These are phyloP conservation scores for Podosphaera xanthii DNA, from an alignment of 2,329 filamentous ascomycete species.

Conservation along the genomic window DNA sequence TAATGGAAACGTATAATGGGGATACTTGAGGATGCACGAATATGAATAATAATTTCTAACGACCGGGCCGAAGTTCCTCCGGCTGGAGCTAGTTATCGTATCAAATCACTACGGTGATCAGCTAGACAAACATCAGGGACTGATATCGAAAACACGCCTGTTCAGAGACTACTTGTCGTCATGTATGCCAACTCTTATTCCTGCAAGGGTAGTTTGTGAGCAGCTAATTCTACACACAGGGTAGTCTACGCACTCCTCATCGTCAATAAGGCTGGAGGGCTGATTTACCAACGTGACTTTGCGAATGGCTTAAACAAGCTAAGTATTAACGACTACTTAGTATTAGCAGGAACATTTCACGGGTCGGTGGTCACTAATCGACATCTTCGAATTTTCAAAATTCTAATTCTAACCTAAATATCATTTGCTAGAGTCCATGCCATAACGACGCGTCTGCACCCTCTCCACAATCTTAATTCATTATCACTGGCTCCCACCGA, in stretches of 20 bases:
- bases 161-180: too few relatives aligned
- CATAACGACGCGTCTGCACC: conserved; percentile 40
- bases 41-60: too few relatives aligned
- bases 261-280: conserved; percentile 94
- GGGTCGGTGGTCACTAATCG: conserved; percentile 33
- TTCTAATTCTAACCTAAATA: conserved; percentile 3
- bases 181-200: not conserved
- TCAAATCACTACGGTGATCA: too few relatives aligned
- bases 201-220: too few relatives aligned
- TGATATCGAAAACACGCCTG: too few relatives aligned
- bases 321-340: conserved; percentile 86
- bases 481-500: conserved; percentile 30
- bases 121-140: too few relatives aligned
- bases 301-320: conserved; percentile 70
- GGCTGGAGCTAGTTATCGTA: too few relatives aligned
- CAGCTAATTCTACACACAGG: conserved; percentile 26
- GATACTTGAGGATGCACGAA: too few relatives aligned
- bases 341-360: conserved; percentile 91
- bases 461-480: conserved; percentile 27
- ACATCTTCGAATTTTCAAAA: conserved; percentile 3
- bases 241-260: conserved; percentile 87
- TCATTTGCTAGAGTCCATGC: conserved; percentile 33
- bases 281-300: conserved; percentile 92
- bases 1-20: not conserved
- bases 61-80: too few relatives aligned